Conservation (phyloP, 2,329 filamentous ascomycete genomes). For the Curvularia spicifera region DNA sequence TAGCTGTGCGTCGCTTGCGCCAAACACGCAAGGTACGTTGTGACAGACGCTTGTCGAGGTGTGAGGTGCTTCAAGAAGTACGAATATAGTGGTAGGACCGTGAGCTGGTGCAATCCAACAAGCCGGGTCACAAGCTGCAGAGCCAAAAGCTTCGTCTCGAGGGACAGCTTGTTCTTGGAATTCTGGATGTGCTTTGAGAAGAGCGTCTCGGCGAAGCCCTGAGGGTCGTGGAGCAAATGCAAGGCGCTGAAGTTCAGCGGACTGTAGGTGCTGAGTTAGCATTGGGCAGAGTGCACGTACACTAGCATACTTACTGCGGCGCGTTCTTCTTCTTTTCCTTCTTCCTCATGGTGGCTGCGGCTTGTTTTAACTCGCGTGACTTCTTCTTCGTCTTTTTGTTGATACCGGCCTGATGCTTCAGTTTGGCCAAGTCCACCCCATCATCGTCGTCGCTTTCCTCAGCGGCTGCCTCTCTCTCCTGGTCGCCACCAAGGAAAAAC, state of each 20-base stretch:
- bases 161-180: slow-evolving; percentile 79
- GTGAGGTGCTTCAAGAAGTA: slow-evolving; percentile 56
- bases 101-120: slow-evolving; percentile 91
- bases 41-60: slow-evolving; percentile 76
- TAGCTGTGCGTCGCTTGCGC: slow-evolving; percentile 91
- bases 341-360: slow-evolving; percentile 78
- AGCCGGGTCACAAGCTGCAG: slow-evolving; percentile 89
- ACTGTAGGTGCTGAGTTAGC: slow-evolving; percentile 6
- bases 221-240: slow-evolving; percentile 91
- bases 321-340: slow-evolving; percentile 86
- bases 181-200: slow-evolving; percentile 92
- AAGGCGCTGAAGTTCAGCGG: slow-evolving; percentile 95
- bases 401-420: slow-evolving; percentile 85
- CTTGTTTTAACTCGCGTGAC: slow-evolving; percentile 77
- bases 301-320: slow-evolving; percentile 62
- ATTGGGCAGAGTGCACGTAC: not conserved
- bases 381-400: slow-evolving; percentile 98
- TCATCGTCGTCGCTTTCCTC: slow-evolving; percentile 83
- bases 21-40: slow-evolving; percentile 88
- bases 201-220: slow-evolving; percentile 87
- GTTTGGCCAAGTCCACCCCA: slow-evolving; percentile 74
- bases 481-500: slow-evolving; percentile 96
- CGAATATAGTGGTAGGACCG: slow-evolving; percentile 87
- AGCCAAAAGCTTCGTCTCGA: slow-evolving; percentile 89
- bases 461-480: slow-evolving; percentile 85